These are phyloP conservation scores for Trichoderma polysporum DNA, from an alignment of 2,329 filamentous ascomycete species.

Conservation along the genomic window DNA sequence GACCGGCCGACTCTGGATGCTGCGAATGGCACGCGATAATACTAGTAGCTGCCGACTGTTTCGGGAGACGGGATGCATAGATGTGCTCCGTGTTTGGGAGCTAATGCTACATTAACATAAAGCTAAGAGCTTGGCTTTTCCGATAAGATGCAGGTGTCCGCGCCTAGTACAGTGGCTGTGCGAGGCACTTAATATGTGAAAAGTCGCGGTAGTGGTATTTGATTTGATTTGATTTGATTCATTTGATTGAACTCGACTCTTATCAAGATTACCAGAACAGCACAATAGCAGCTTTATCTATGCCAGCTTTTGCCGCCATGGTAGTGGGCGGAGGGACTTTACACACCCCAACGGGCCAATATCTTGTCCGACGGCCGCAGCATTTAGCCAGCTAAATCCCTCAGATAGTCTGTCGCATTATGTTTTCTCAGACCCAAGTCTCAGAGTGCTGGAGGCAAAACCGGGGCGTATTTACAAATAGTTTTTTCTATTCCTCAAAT, in stretches of 20 bases:
- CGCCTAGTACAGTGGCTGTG: not conserved
- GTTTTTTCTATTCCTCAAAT: not conserved
- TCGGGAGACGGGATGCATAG: not conserved
- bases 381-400: not conserved
- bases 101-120: not conserved
- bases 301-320: not conserved
- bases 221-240: too few species aligned
- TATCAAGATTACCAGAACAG: not conserved
- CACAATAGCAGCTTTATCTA: not conserved
- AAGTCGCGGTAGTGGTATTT: not conserved
- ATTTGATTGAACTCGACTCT: not conserved
- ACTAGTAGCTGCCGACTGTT: not conserved
- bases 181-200: not conserved
- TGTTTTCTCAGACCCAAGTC: not conserved
- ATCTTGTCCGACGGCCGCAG: not conserved
- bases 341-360: not conserved
- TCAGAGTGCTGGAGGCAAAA: not conserved
- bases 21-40: not conserved
- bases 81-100: not conserved
- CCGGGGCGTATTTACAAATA: not conserved
- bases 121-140: constrained; percentile 8
- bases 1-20: not conserved
- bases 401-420: not conserved
- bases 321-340: not conserved
- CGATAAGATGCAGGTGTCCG: constrained; percentile 18